Base-by-base conservation (phyloP, 768 basidiomycete genomes). In the Grammothele lineata region DNA sequence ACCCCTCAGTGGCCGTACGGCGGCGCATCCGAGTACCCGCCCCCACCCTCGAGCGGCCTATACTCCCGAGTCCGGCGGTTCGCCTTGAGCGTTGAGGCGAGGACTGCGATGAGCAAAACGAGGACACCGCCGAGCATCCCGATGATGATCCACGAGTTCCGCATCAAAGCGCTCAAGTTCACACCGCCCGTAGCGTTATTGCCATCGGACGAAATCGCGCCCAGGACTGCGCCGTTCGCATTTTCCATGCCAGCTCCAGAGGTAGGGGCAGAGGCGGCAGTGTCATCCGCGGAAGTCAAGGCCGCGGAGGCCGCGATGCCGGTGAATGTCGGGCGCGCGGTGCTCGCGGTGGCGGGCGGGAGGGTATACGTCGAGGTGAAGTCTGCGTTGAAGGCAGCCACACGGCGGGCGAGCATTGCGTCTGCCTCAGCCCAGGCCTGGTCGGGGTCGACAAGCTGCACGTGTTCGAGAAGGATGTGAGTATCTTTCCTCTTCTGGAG, bases 101-200 rank as follows among this genome's bases (percentile, higher is more conserved):
- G 17, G 9, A 44, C 23, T 9, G 45, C 39, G 6, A 48, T 8
- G 5, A 53, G 37, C 37, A 53, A 18, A 3, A 45, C 32, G 15
- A 53, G 24, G 1, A 48, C 43, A 5, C 18, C 51, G 5, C 37
- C 47, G 37, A 53, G 25, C 8, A 53, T 22, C 4, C 47, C 46
- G 15, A 53, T n/a, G 32, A 48, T 45, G 38, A 53, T 43, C 18
- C 45, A 47, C 9, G 45, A 39, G 41, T 43, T 34, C 14, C 41
- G 35, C 27, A 23, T 39, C 2, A 48, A 38, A 8, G 12, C 33
- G 3, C 41, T 40, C 2, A 53, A 37, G 18, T 53, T 26, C 9
- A 7, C 17, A 3, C 19, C 17, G 2, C 15, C 12, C 5, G 24
- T 2, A 4, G 47, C 27, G 15, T 25, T 9, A 11, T 19, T 25